Base-by-base conservation (phyloP, 495 filamentous ascomycete genomes). In the Talaromyces adpressus region DNA sequence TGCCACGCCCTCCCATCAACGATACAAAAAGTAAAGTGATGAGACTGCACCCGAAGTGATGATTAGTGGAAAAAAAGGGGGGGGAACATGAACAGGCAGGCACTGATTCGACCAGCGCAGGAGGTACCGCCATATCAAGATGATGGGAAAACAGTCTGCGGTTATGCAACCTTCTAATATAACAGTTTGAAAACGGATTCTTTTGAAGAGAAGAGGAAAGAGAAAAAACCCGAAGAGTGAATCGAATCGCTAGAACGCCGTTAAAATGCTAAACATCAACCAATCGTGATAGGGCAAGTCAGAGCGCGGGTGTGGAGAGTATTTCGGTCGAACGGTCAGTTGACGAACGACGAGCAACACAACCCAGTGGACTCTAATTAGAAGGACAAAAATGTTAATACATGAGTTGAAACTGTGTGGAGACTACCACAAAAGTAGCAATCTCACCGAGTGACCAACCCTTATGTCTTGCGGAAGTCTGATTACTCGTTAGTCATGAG, bases 391-490 rank as follows among this genome's bases (percentile, higher is more conserved):
- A 72, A 68, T 86, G 82, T 77, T 86, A 78, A 81, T 89, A 88
- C 85, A 87, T 71, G 69, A 66, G 53, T 68, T 63, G 71, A 72
- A 70, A 70, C 70, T 73, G 70, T 72, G 69, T 52, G 22, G 23
- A 73, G 73, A 71, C 68, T 71, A 73, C 62, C n/a, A 63, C 62
- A 27, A 57, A 18, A 57, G 52, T 7, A 58, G 53, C 52, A 57
- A 63, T 70, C 64, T 62, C 62, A 58, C 56, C 56, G 62, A 73
- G 59, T 68, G 70, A 59, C 34, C 61, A 61, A 68, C 67, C 67
- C 62, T 81, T 75, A 87, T 49, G 85, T 81, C 72, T 88, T 88
- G 65, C 85, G 83, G 81, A 89, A 89, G 71, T 89, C 87, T 89
- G 59, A 22, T 18, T 63, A 30, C 36, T 5, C 4, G 63, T 80